Evolutionary conservation across 768 basidiomycete genomes (phyloP), one percentile per base, ranked within the genome.

Genomic region (Kwoniella europaea): DNA sequence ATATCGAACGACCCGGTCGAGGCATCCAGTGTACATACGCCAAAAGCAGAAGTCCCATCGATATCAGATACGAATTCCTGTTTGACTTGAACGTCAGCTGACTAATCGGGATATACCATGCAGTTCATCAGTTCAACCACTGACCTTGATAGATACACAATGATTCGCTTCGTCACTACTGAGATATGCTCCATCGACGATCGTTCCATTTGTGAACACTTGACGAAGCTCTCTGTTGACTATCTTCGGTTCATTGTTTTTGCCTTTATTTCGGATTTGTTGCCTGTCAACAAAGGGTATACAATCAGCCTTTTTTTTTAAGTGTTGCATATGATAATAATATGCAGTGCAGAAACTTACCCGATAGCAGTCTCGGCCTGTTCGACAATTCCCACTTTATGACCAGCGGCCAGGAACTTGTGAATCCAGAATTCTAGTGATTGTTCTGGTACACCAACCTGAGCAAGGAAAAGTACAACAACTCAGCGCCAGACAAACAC

Each of bases 311-410:
- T 7, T 3, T 52, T 53, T 52, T 52, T 53, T 52, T 63, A 27
- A 13, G 57, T 24, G 4, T 22, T 7, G 35, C 35, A 35, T 6
- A 35, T 35, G 35, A 35, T 35, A 35, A 7, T 35, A 9, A 35
- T 42, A 42, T n/a, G 43, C 55, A 20, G 20, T 18, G 62, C 12
- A 3, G 16, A 12, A 50, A 69, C 83, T 75, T 59, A 83, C 24
- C 96, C 97, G 12, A 99, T 90, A 0, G 94, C 94, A 0, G 97
- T 99, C 85, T 99, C 97, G 0, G 91, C 89, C 83, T 99, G 97
- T 79, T 98, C 96, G 18, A 99, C 97, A 13, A 92, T 90, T 7
- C 97, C 97, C 63, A 99, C 79, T 61, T 80, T 82, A 68, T 79
- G 81, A 0, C 83, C 83, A 15, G 81, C 82, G 18, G 79, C 82